Evolutionary conservation across 2,329 filamentous ascomycete species (phyloP).

Genomic region (Diaporthe citrichinensis): DNA sequence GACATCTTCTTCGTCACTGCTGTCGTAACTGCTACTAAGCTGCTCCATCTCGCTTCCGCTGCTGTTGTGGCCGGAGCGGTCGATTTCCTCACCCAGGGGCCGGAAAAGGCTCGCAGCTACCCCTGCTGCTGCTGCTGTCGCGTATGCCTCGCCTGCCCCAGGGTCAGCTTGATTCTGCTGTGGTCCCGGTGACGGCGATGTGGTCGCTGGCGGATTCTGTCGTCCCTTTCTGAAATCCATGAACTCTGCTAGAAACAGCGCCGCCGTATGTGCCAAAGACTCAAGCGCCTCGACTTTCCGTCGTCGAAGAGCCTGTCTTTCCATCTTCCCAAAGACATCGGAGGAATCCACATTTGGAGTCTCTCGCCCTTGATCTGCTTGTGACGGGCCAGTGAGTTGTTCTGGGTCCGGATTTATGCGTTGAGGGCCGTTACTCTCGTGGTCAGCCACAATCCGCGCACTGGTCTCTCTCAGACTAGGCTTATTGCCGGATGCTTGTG

Average conservation of each 20-base stretch:
- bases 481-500: background rate
- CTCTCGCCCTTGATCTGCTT: background rate
- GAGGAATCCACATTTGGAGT: background rate
- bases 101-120: slow-evolving; percentile 7
- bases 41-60: background rate
- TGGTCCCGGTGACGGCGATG: background rate
- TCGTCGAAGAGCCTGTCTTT: slow-evolving; percentile 37
- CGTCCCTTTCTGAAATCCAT: slow-evolving; percentile 14
- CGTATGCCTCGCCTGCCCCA: slow-evolving; percentile 3
- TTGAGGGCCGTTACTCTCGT: background rate
- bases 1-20: background rate
- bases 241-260: slow-evolving; percentile 39
- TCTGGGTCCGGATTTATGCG: background rate
- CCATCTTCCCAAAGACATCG: slow-evolving; percentile 24
- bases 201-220: background rate
- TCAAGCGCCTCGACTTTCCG: slow-evolving; percentile 41
- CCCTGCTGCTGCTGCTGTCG: slow-evolving; percentile 12
- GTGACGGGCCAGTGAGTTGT: background rate
- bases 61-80: background rate
- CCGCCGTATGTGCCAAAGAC: slow-evolving; percentile 37
- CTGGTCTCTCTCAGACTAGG: background rate
- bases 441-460: background rate
- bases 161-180: background rate
- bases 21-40: background rate
- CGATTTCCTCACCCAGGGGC: background rate